A percentile compares a stretch with the other conserved stretches of the same genome.
phyloP scores from a whole-genome alignment of 2,329 filamentous ascomycete genomes.

The Fusarium cicatricum region DNA sequence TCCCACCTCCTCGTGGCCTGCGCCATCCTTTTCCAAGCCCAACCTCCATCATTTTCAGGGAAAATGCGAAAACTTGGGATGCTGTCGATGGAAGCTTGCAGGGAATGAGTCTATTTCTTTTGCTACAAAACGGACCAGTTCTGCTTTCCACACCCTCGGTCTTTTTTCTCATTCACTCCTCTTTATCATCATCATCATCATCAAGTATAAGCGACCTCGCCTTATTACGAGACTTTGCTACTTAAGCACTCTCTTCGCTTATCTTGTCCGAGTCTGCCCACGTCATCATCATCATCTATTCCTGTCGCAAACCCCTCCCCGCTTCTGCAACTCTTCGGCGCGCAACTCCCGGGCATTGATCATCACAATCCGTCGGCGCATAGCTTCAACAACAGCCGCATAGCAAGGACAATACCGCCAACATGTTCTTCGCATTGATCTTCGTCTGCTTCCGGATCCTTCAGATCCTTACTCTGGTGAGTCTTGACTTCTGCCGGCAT shows the following conservation, averaged over 20 bases:
- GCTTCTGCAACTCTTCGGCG: conserved; percentile 1
- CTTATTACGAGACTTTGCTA: too few relatives aligned
- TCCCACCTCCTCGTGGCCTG: conserved; percentile 27
- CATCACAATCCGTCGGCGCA: neutral
- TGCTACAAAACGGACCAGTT: conserved; percentile 25
- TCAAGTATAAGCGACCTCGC: neutral
- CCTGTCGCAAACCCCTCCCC: neutral
- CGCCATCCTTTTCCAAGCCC: conserved; percentile 33
- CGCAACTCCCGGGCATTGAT: neutral
- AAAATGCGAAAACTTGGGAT: conserved; percentile 10
- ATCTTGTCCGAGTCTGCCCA: conserved; percentile 15
- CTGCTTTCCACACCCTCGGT: conserved; percentile 23
- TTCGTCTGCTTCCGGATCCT: conserved; percentile 70
- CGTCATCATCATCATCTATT: conserved; percentile 13
- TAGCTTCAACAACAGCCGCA: conserved; percentile 2
- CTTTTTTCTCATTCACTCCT: conserved; percentile 1
- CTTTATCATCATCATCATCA: conserved; percentile 9
- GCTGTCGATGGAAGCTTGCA: conserved; percentile 6
- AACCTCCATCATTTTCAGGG: conserved; percentile 23
- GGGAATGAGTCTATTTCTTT: neutral
- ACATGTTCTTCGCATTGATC: conserved; percentile 69
- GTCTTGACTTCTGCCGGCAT: conserved; percentile 28
- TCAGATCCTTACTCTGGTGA: conserved; percentile 70
- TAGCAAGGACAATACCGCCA: conserved; percentile 36
- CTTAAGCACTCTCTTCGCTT: too few relatives aligned